These are phyloP conservation scores for Lactarius evosmus DNA, from an alignment of 768 basidiomycete genomes.

Conservation along the genomic window DNA sequence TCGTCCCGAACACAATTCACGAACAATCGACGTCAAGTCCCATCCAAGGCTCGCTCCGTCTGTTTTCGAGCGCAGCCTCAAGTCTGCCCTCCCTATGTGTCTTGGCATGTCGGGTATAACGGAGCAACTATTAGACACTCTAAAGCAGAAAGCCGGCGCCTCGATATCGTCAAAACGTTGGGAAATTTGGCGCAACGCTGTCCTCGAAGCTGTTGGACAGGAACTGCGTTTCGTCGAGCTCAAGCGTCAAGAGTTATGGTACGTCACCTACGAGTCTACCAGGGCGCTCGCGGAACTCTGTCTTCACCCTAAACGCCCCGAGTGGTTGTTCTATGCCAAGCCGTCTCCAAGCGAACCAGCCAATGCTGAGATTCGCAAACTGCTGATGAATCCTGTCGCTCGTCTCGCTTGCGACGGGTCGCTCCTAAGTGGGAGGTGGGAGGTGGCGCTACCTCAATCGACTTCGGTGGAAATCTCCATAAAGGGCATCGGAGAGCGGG, in stretches of 20 bases:
- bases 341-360: constrained; percentile 66
- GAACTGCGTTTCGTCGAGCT: constrained; percentile 82
- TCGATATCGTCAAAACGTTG: constrained; percentile 56
- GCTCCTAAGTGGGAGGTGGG: constrained; percentile 72
- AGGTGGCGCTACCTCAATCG: constrained; percentile 68
- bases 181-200: constrained; percentile 66
- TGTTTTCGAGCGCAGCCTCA: constrained; percentile 72
- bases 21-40: constrained; percentile 47
- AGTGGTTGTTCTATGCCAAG: constrained; percentile 83
- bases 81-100: constrained; percentile 84
- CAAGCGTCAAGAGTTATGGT: constrained; percentile 89
- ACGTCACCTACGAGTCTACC: constrained; percentile 70
- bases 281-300: constrained; percentile 69
- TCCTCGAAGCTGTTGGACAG: constrained; percentile 51
- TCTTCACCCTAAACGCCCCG: constrained; percentile 70
- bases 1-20: constrained; percentile 82
- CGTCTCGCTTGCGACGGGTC: constrained; percentile 56
- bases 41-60: constrained; percentile 66
- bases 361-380: constrained; percentile 72
- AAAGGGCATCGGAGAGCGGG: constrained; percentile 60
- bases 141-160: constrained; percentile 42
- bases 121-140: constrained; percentile 47
- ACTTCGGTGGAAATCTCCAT: constrained; percentile 59
- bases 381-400: constrained; percentile 74
- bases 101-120: constrained; percentile 55